These are phyloP conservation scores for Claviceps paspali DNA, from an alignment of 2,329 filamentous ascomycete species.

Conservation along the genomic window DNA sequence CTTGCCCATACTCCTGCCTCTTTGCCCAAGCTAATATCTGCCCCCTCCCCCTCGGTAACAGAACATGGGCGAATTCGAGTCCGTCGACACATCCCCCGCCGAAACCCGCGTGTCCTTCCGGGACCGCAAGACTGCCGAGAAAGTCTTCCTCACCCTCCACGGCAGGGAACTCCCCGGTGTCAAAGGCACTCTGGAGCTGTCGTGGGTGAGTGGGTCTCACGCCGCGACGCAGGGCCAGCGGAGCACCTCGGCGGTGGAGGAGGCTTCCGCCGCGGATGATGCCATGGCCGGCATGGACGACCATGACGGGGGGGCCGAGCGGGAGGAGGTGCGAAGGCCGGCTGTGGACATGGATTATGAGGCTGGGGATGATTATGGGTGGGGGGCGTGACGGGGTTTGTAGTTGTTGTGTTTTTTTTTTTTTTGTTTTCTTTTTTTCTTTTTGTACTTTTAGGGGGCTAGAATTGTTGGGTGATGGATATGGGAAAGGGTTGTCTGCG, in stretches of 20 bases:
- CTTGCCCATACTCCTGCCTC: too few relatives aligned
- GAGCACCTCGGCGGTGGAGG: slow-evolving; percentile 3
- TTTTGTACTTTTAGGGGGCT: too few relatives aligned
- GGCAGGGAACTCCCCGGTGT: slow-evolving; percentile 45
- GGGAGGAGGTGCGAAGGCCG: slow-evolving; percentile 10
- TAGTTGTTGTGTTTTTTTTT: too few relatives aligned
- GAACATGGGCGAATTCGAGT: slow-evolving; percentile 48
- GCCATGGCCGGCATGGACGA: slow-evolving; percentile 12
- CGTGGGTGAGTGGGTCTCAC: slow-evolving; percentile 43
- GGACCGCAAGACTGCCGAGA: slow-evolving; percentile 56
- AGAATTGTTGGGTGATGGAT: too few relatives aligned
- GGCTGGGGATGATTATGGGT: too few relatives aligned
- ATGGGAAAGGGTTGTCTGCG: too few relatives aligned
- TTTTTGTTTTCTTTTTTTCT: too few relatives aligned
- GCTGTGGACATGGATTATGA: slow-evolving; percentile 39
- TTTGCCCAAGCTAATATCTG: not conserved
- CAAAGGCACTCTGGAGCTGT: slow-evolving; percentile 45
- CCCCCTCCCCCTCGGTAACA: too few relatives aligned
- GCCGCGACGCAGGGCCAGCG: slow-evolving; percentile 10
- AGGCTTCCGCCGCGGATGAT: slow-evolving; percentile 6
- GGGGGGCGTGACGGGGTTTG: too few relatives aligned
- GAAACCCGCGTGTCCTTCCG: slow-evolving; percentile 46
- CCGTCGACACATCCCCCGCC: slow-evolving; percentile 32
- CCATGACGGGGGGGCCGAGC: slow-evolving; percentile 11
- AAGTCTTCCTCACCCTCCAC: slow-evolving; percentile 44